Percentiles rank a stretch among this genome's conserved stretches.
Conservation (phyloP, 768 basidiomycete species). For the Phanerochaete carnosa region DNA sequence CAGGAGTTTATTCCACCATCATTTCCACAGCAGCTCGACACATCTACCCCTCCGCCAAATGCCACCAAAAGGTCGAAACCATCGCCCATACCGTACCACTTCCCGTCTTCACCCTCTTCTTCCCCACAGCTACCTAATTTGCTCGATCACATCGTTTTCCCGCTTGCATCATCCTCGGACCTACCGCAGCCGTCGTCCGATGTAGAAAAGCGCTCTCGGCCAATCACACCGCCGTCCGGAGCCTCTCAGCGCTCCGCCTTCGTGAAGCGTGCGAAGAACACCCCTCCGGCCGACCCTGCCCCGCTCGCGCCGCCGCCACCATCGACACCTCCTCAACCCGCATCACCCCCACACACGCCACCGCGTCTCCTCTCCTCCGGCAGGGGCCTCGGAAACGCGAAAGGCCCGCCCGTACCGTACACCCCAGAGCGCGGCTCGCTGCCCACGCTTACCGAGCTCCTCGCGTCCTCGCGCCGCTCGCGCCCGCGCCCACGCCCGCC, state of each 20-base stretch:
- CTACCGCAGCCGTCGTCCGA: slow-evolving; percentile 5
- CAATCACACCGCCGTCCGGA: slow-evolving; percentile 14
- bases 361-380: slow-evolving; percentile 14
- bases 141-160: slow-evolving; percentile 17
- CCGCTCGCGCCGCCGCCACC: slow-evolving; percentile 17
- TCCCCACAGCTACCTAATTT: slow-evolving; percentile 18
- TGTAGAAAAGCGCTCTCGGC: slow-evolving; percentile 16
- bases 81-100: slow-evolving; percentile 33
- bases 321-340: slow-evolving; percentile 27
- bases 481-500: slow-evolving; percentile 28
- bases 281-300: background rate
- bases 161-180: slow-evolving; percentile 18
- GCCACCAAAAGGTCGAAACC: slow-evolving; percentile 37
- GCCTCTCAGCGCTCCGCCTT: slow-evolving; percentile 7
- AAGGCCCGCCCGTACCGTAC: slow-evolving; percentile 20
- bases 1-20: slow-evolving; percentile 54
- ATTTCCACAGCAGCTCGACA: slow-evolving; percentile 48
- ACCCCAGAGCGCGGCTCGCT: slow-evolving; percentile 28
- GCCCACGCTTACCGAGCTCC: slow-evolving; percentile 41
- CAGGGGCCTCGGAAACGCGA: slow-evolving; percentile 21
- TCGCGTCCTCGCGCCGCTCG: slow-evolving; percentile 40
- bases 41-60: slow-evolving; percentile 47
- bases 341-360: slow-evolving; percentile 26
- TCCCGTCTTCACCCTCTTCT: slow-evolving; percentile 24
- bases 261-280: slow-evolving; percentile 18